These are phyloP conservation scores for Stenocarpella maydis DNA, from an alignment of 2,329 filamentous ascomycete genomes.

Conservation along the genomic window DNA sequence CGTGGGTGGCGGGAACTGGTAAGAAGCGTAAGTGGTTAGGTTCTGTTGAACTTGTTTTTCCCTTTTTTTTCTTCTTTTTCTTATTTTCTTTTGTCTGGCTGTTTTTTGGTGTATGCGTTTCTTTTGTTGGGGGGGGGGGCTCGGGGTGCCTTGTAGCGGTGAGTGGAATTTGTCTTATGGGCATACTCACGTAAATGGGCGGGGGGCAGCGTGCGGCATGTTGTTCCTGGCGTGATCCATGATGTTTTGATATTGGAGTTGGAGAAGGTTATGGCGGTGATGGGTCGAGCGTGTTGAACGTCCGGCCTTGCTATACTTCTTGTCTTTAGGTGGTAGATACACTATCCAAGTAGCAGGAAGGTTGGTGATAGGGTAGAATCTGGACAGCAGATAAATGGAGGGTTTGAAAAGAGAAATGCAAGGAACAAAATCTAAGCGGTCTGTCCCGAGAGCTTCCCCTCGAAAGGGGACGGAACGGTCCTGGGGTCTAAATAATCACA, in stretches of 20 bases:
- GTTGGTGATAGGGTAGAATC: background rate
- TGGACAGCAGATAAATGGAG: background rate
- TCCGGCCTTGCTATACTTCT: background rate
- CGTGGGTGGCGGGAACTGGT: constrained; percentile 49
- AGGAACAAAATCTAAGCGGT: constrained; percentile 1
- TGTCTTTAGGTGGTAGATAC: background rate
- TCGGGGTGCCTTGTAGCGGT: too few species aligned
- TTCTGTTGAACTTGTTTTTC: background rate
- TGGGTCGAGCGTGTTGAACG: constrained; percentile 10
- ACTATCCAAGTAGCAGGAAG: background rate
- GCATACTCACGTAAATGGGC: constrained; percentile 35
- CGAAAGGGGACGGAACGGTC: background rate
- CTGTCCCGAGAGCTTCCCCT: background rate
- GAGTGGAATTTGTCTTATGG: background rate
- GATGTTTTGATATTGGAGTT: background rate
- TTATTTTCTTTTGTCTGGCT: background rate
- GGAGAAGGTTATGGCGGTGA: background rate
- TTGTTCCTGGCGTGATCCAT: constrained; percentile 35
- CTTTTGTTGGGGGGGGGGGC: too few species aligned
- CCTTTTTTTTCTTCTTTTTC: background rate
- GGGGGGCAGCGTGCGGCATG: constrained; percentile 29
- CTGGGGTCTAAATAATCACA: constrained; percentile 9
- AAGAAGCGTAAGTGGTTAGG: background rate
- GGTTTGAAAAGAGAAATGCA: background rate
- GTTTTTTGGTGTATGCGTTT: background rate